Conservation (phyloP, 371 early-diverging fungal species). For the Blakeslea trispora region DNA sequence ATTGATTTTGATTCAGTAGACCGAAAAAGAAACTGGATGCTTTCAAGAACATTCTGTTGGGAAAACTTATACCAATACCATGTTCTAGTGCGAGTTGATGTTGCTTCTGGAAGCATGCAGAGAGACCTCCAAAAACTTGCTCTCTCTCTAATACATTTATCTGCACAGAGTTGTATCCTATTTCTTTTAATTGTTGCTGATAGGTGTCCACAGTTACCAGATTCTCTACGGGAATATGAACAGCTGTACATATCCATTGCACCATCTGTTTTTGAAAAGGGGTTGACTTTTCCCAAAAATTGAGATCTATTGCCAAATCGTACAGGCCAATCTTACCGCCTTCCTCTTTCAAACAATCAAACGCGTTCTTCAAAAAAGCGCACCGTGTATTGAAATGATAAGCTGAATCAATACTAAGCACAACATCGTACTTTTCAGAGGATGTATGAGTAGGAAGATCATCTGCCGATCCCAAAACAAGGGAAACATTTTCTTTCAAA, state of each 20-base stretch:
- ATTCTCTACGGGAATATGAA: constrained; percentile 33
- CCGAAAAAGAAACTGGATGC: constrained; percentile 16
- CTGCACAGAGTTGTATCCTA: constrained; percentile 22
- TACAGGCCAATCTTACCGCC: constrained; percentile 47
- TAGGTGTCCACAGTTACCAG: constrained; percentile 31
- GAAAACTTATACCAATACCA: constrained; percentile 17
- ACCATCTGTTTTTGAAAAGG: constrained; percentile 12
- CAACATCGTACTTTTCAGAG: constrained; percentile 33
- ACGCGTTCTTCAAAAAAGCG: constrained; percentile 42
- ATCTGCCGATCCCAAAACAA: constrained; percentile 42
- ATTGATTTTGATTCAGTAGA: constrained; percentile 7
- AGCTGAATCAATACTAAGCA: constrained; percentile 59
- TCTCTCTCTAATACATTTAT: constrained; percentile 13
- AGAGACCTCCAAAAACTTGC: constrained; percentile 31
- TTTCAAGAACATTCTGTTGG: constrained; percentile 17
- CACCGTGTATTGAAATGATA: constrained; percentile 60
- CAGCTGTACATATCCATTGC: constrained; percentile 9
- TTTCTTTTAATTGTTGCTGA: constrained; percentile 6
- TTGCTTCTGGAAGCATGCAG: constrained; percentile 12
- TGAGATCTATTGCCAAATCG: constrained; percentile 35
- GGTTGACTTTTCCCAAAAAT: constrained; percentile 9
- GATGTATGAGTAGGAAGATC: constrained; percentile 16
- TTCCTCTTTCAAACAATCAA: constrained; percentile 21
- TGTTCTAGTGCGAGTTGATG: constrained; percentile 2
- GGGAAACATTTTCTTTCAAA: constrained; percentile 4